Percentiles rank a stretch among this genome's conserved stretches.
Conservation (phyloP, 2,329 filamentous ascomycete genomes). For the Penicillium sp. region DNA sequence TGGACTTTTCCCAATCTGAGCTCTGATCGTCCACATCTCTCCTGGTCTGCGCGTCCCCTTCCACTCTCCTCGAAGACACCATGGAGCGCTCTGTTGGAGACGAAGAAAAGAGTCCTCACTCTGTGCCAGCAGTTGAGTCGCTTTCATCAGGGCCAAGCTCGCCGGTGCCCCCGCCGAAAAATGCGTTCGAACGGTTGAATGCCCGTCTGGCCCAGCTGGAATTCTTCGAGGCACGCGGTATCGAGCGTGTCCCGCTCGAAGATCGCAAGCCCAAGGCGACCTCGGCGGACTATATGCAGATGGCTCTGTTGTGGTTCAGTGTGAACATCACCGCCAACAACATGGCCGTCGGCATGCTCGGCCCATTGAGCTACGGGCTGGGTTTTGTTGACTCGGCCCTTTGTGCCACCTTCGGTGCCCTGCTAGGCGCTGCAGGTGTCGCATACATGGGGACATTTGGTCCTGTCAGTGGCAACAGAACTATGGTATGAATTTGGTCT, state of each 20-base stretch:
- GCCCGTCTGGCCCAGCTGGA: not conserved
- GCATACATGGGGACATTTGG: conserved; percentile 41
- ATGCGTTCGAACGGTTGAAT: not conserved
- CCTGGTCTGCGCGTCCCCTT: not conserved
- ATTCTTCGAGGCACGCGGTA: conserved; percentile 55
- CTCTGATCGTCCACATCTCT: not conserved
- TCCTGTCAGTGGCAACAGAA: conserved; percentile 37
- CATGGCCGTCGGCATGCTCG: conserved; percentile 37
- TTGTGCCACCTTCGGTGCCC: conserved; percentile 33
- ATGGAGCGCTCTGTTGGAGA: not conserved
- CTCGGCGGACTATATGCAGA: conserved; percentile 29
- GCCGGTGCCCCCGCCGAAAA: not conserved
- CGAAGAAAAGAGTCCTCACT: not conserved
- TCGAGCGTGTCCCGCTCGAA: conserved; percentile 56
- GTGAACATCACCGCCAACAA: conserved; percentile 37
- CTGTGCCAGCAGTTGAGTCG: not conserved
- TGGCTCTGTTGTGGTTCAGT: conserved; percentile 34
- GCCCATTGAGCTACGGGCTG: conserved; percentile 36
- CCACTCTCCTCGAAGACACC: not conserved
- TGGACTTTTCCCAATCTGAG: not conserved
- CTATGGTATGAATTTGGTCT: conserved; percentile 30
- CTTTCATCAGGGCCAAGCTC: not conserved
- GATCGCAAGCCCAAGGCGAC: conserved; percentile 51
- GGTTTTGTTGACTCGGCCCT: conserved; percentile 37
- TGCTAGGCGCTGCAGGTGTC: conserved; percentile 30